Evolutionary conservation across 23 red algal genomes (phyloP), one percentile per base, ranked within the genome.

Genomic region (Gracilariopsis chorda): DNA sequence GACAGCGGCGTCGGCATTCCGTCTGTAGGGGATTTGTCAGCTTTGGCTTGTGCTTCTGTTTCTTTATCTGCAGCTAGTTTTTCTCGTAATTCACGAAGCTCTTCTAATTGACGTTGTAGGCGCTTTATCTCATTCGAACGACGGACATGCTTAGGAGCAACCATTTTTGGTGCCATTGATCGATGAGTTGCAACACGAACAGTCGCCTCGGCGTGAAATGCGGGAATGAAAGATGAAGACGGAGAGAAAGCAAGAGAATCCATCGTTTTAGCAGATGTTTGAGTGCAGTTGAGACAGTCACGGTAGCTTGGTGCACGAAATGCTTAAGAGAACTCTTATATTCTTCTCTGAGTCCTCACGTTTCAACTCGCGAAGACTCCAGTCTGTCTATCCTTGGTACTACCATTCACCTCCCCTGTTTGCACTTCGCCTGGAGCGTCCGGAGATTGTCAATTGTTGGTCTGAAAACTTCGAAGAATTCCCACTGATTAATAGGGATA

Each of bases 111-210:
- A 41, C 49, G 48, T 42, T 68, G 36, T 21, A 91, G 58, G 25
- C 75, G 63, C 37, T 91, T 70, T 8, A 91, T 91, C 55, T 91
- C 88, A 25, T 71, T 56, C 2, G 62, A 65, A 27, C 88, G 74
- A 33, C 68, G 73, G 7, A 82, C 75, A 48, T 80, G 57, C 23
- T 82, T 51, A 1, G 74, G 88, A 44, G 75, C 36, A 17, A 80
- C 68, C 85, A 89, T 89, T 17, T 35, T 16, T 36, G 35, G 23
- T 20, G 9, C 67, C 14, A 7, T 28, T 27, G 67, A 47, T 24
- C 28, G 6, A 11, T 73, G 39, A 47, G 67, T 4, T 45, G 37
- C 39, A 0, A 46, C 67, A 73, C 47, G 20, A 24, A 9, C 20
- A 17, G n/a, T 73, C 39, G 4, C 20, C 47, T 33, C 11, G 2